Base-by-base conservation (phyloP, 1,284 basidiomycete species). In the Melampsora americana region DNA sequence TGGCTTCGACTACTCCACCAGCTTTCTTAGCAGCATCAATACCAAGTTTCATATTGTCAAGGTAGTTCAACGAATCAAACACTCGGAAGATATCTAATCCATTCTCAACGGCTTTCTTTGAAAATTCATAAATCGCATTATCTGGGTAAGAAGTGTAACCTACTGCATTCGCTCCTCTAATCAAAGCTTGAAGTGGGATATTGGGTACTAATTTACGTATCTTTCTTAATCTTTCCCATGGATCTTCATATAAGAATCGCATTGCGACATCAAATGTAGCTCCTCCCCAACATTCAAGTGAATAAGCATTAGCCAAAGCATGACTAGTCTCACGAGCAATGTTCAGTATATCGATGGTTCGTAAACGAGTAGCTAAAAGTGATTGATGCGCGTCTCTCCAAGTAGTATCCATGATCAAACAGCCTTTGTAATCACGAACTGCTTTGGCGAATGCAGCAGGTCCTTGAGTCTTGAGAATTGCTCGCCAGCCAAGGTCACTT, bases 361-460 rank as follows among this genome's bases (percentile, higher is more conserved):
- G 90, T 79, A 99, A 87, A 80, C 96, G 91, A 44, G 96, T 99
- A 65, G 96, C 96, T 78, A 99, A 89, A 66, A 99, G 87, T 67
- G 93, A 96, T 84, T 99, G 96, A 84, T 99, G 96, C 64, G 96
- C 96, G 83, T 99, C 96, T 84, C 96, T 91, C 95, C 96, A 99
- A 11, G 95, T 99, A 67, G 95, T 99, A 86, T 97, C 93, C 84
- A 85, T 85, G 80, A 85, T 85, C 73, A 85, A 82, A 78, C 90
- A 91, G 79, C 96, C 96, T 73, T 93, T 93, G 85, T 99, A 99
- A 79, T 90, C 91, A 80, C 96, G 90, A 70, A 99, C 93, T 42
- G 96, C 96, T 86, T 95, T 97, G 77, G 96, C 96, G 82, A 99
- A 99, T 0, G 93, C 96, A 84, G 95, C 96, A 35, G 96, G 96